A percentile compares a stretch with the other conserved stretches of the same genome.
These are phyloP conservation scores for Rhododendron ferrugineum DNA, from an alignment of 148 eudicot genomes.

Conservation along the genomic window DNA sequence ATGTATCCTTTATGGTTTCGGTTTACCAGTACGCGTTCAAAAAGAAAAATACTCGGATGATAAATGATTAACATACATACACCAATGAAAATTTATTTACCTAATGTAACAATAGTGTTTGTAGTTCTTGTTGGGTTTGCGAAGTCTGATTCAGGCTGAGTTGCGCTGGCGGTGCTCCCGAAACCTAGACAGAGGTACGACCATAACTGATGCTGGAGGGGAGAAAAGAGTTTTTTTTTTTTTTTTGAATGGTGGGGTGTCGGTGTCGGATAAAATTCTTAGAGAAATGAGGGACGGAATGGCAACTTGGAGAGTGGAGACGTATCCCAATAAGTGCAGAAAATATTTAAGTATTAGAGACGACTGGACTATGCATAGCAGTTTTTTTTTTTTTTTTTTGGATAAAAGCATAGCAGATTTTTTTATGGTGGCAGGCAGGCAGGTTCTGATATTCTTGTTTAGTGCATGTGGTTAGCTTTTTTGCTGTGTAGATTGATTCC, in stretches of 20 bases:
- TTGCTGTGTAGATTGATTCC: background rate
- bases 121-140: background rate
- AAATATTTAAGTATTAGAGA: background rate
- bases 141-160: too few relatives aligned
- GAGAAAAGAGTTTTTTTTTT: too few relatives aligned
- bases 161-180: background rate
- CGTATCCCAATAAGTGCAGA: background rate
- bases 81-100: too few relatives aligned
- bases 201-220: background rate
- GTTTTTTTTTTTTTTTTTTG: too few relatives aligned
- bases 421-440: background rate
- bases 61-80: too few relatives aligned
- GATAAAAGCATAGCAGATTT: background rate
- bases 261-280: background rate
- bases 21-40: background rate
- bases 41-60: background rate
- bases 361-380: background rate
- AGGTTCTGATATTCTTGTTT: background rate
- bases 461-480: background rate
- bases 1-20: background rate
- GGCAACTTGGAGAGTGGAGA: too few relatives aligned
- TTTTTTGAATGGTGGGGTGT: background rate
- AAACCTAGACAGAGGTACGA: background rate
- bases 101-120: too few relatives aligned
- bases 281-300: too few relatives aligned